Base-by-base conservation (phyloP, 331 rosid genomes). In the Quercus lobata region DNA sequence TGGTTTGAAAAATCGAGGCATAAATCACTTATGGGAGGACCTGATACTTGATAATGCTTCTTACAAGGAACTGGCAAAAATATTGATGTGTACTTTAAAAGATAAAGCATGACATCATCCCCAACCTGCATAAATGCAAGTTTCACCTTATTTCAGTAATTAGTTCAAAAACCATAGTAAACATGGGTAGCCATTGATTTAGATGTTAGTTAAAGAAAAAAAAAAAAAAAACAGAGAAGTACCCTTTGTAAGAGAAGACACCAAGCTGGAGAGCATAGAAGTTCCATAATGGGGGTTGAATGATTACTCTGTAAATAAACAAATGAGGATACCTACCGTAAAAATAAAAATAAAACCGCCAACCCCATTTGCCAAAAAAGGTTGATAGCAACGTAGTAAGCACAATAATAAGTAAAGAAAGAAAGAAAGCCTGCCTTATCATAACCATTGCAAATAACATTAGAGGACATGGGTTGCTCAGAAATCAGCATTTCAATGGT, bases 191-290 rank as follows among this genome's bases (percentile, higher is more conserved):
- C 3, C 11, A 9, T 41, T 41, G 49, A 41, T 41, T 9, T 41
- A 41, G 49, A 41, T 41, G 49, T 41, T 41, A 71, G n/a, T 49
- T 71, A 76, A 60, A 57, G 65, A 25, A 27, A 72, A 15, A 30
- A 57, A 12, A 57, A n/a, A 52, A 37, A 72, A 16, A 60, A 63
- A 32, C 57, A 16, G 52, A n/a, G 19, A 21, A 89, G 41, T 92
- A 95, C 99, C 94, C 99, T 86, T 66, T 85, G 86, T 55, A 93
- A 87, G 29, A 95, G 87, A 86, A 76, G 82, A 81, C 81, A 73
- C 99, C 99, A 95, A 44, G 88, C 89, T n/a, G 92, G 69, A 83
- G 84, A 71, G 72, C 88, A 83, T 70, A 95, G 81, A 74, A 93
- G 87, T 77, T 89, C 91, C 83, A 87, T 78, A 32, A 69, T 74